Conservation (phyloP, 805 yeast species). For the Schizosaccharomyces japonicus region DNA sequence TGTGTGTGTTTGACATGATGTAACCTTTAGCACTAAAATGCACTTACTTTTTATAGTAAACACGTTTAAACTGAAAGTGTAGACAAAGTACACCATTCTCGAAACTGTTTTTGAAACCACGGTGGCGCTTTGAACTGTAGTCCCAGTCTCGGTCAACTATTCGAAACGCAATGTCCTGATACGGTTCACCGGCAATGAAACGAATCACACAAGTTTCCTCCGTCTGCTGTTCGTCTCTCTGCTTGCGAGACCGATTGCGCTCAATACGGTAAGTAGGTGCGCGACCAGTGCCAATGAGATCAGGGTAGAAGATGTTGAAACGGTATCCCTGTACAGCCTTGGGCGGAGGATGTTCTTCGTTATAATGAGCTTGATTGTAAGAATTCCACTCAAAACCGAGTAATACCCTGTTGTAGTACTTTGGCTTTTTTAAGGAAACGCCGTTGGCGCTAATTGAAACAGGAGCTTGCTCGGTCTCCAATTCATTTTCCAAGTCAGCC, state of each 20-base stretch:
- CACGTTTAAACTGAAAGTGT: slow-evolving; percentile 17
- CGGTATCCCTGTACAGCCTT: slow-evolving; percentile 18
- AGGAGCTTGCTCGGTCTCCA: neutral
- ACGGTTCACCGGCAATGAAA: slow-evolving; percentile 17
- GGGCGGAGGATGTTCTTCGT: slow-evolving; percentile 18
- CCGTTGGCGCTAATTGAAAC: neutral
- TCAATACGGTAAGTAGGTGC: slow-evolving; percentile 17
- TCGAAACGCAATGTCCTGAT: slow-evolving; percentile 17
- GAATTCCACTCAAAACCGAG: slow-evolving; percentile 19
- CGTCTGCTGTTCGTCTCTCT: slow-evolving; percentile 5
- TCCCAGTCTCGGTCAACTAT: slow-evolving; percentile 19
- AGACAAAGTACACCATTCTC: slow-evolving; percentile 18
- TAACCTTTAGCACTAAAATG: too few species aligned
- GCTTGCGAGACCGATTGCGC: slow-evolving; percentile 7
- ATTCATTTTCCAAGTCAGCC: neutral
- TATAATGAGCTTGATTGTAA: slow-evolving; percentile 18
- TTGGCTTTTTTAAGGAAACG: slow-evolving; percentile 12
- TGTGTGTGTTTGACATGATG: too few species aligned
- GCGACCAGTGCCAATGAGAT: slow-evolving; percentile 11
- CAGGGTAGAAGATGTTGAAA: slow-evolving; percentile 18
- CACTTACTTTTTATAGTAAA: slow-evolving; percentile 14
- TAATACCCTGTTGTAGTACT: slow-evolving; percentile 14
- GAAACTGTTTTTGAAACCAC: slow-evolving; percentile 17
- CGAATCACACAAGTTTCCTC: slow-evolving; percentile 14
- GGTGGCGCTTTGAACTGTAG: slow-evolving; percentile 11